Evolutionary conservation across 2,329 filamentous ascomycete genomes (phyloP).

Genomic region (Sclerotinia subarctica): DNA sequence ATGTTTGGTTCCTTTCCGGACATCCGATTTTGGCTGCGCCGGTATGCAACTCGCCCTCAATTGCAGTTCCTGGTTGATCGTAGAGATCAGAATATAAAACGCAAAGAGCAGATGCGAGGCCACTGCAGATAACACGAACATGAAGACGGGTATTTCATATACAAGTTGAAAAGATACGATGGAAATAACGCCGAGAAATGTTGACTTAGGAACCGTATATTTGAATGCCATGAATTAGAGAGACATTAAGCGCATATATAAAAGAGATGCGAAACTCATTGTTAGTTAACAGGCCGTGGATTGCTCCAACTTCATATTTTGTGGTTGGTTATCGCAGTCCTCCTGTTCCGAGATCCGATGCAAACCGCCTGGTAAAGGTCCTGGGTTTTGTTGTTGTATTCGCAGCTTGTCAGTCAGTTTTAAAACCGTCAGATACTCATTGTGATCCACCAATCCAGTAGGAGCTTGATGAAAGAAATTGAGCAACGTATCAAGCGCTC

Average conservation of each 20-base stretch:
- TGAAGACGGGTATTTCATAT: neutral
- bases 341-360: slow-evolving; percentile 40
- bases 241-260: slow-evolving; percentile 1
- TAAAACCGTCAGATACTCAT: slow-evolving; percentile 73
- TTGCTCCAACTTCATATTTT: slow-evolving; percentile 37
- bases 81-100: neutral
- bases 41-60: neutral
- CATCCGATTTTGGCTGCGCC: neutral
- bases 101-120: neutral
- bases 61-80: neutral
- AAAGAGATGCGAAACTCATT: neutral
- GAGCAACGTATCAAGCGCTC: slow-evolving; percentile 77
- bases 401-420: slow-evolving; percentile 85
- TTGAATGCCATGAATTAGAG: slow-evolving; percentile 24
- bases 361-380: slow-evolving; percentile 42
- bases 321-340: slow-evolving; percentile 29
- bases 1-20: neutral
- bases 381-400: slow-evolving; percentile 49
- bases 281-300: slow-evolving; percentile 31
- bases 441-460: slow-evolving; percentile 66
- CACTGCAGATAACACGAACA: neutral
- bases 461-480: slow-evolving; percentile 71
- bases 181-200: slow-evolving; percentile 13
- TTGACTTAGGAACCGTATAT: slow-evolving; percentile 4
- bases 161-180: slow-evolving; percentile 8